phyloP scores from a whole-genome alignment of 257 asterid species.

The Jasminum sambac region DNA sequence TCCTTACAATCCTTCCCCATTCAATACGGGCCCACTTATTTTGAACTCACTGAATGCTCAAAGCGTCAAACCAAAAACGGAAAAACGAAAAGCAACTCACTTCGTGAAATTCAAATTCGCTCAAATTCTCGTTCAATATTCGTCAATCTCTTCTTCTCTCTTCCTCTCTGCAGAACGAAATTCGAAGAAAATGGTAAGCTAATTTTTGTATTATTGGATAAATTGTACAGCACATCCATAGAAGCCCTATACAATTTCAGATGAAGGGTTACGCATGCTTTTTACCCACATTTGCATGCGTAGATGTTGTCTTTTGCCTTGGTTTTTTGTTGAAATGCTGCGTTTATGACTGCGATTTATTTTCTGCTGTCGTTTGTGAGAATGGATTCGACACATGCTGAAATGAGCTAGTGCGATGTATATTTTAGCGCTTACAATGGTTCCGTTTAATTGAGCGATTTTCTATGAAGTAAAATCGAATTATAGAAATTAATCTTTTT shows the following conservation, averaged over 20 bases:
- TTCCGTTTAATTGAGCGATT: background rate
- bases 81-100: background rate
- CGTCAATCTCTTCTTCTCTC: constrained; percentile 12
- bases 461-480: background rate
- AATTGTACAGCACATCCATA: background rate
- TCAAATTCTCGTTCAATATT: background rate
- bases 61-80: background rate
- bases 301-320: background rate
- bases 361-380: background rate
- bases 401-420: background rate
- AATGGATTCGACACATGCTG: background rate
- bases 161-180: constrained; percentile 16
- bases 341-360: constrained; percentile 5
- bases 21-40: background rate
- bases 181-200: constrained; percentile 25
- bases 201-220: background rate
- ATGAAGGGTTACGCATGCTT: background rate
- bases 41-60: background rate
- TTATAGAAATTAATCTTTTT: background rate
- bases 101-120: background rate
- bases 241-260: background rate
- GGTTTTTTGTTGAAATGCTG: background rate
- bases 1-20: no score
- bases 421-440: background rate
- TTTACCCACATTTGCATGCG: background rate